phyloP scores from a whole-genome alignment of 768 basidiomycete species.

The Psilocybe subaeruginosa region DNA sequence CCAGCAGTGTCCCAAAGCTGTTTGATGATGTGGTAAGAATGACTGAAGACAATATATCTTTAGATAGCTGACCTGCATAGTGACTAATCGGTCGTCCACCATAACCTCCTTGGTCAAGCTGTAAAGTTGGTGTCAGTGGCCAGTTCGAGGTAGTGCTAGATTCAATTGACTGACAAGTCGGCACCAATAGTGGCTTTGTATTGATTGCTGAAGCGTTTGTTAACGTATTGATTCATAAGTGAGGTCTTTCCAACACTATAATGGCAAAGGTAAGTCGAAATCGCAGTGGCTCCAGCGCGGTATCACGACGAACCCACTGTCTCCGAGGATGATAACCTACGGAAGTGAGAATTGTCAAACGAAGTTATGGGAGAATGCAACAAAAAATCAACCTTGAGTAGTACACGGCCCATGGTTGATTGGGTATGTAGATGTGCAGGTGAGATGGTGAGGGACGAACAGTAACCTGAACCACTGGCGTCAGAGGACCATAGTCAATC shows the following conservation, averaged over 20 bases:
- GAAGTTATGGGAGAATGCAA: not conserved
- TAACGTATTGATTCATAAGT: slow-evolving; percentile 99
- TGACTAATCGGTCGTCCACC: slow-evolving; percentile 97
- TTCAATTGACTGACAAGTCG: slow-evolving; percentile 73
- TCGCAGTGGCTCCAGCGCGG: slow-evolving; percentile 7
- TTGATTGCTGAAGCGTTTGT: slow-evolving; percentile 99
- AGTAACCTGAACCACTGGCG: slow-evolving; percentile 14
- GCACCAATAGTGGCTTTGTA: slow-evolving; percentile 99
- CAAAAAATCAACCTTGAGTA: slow-evolving; percentile 69
- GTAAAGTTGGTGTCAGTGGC: slow-evolving; percentile 5
- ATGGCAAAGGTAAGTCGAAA: slow-evolving; percentile 17
- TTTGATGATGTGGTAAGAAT: slow-evolving; percentile 6
- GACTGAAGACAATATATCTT: not conserved
- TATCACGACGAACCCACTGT: slow-evolving; percentile 76
- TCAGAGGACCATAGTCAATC: slow-evolving; percentile 16
- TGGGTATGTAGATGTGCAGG: slow-evolving; percentile 19
- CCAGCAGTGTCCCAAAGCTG: slow-evolving; percentile 99
- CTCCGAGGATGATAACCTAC: slow-evolving; percentile 98
- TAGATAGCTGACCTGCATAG: slow-evolving; percentile 81
- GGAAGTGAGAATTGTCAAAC: slow-evolving; percentile 1
- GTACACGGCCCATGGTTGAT: slow-evolving; percentile 75
- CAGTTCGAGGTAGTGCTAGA: slow-evolving; percentile 9
- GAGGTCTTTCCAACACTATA: slow-evolving; percentile 97
- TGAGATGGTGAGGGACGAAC: slow-evolving; percentile 8
- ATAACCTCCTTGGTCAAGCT: slow-evolving; percentile 98